Percentiles rank a stretch among this genome's conserved stretches.
phyloP scores from a whole-genome alignment of 371 early-diverging fungal species.

The Sporodiniella umbellata region DNA sequence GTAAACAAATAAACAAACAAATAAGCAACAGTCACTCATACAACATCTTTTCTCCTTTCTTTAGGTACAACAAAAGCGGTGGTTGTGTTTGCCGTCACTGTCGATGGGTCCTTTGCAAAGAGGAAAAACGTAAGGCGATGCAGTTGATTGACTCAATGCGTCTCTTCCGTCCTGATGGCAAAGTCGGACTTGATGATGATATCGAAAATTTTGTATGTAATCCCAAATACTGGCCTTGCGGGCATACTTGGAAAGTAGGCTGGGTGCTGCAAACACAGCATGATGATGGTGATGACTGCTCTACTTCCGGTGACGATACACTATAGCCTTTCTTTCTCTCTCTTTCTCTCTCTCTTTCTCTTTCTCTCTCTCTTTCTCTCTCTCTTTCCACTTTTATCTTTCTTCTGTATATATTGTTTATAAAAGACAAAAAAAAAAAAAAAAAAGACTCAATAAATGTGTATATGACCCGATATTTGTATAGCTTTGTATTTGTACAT shows the following conservation, averaged over 20 bases:
- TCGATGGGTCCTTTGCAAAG: slow-evolving; percentile 51
- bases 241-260: slow-evolving; percentile 46
- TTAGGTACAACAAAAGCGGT: slow-evolving; percentile 48
- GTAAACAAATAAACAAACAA: neutral
- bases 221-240: slow-evolving; percentile 50
- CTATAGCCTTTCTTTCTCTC: no score
- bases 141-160: slow-evolving; percentile 43
- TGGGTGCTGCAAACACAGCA: slow-evolving; percentile 34
- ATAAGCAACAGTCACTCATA: no score
- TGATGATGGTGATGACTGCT: slow-evolving; percentile 21
- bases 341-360: no score
- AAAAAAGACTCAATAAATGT: no score
- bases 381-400: no score
- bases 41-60: no score
- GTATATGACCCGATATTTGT: no score
- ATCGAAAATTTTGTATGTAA: slow-evolving; percentile 42
- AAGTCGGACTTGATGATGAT: slow-evolving; percentile 35
- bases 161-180: slow-evolving; percentile 28
- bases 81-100: slow-evolving; percentile 50
- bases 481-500: no score
- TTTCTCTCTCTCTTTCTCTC: no score
- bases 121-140: slow-evolving; percentile 48
- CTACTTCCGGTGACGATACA: slow-evolving; percentile 5
- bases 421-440: no score
- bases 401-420: no score